Evolutionary conservation across 2,329 filamentous ascomycete genomes (phyloP).

Genomic region (Botrytis sinoallii): DNA sequence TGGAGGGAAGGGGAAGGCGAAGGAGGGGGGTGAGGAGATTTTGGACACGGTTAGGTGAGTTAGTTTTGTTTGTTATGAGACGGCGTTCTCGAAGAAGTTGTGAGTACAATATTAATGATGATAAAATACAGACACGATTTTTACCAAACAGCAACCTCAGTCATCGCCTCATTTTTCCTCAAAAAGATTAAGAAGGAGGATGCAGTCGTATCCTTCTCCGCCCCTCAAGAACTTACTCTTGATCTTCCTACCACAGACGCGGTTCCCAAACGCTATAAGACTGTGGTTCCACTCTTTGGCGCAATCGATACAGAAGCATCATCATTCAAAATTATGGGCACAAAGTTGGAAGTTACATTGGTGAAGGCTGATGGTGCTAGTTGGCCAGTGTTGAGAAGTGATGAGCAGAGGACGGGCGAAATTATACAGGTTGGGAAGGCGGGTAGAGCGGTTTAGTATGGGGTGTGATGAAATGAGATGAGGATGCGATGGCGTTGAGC

Average conservation of each 20-base stretch:
- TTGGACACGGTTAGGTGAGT: constrained; percentile 72
- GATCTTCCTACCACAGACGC: constrained; percentile 83
- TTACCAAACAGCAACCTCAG: constrained; percentile 82
- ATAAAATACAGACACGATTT: constrained; percentile 67
- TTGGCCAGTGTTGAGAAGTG: constrained; percentile 66
- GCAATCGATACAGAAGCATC: constrained; percentile 66
- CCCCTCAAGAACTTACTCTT: constrained; percentile 60
- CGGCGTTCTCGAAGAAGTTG: background rate
- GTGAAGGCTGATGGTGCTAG: constrained; percentile 61
- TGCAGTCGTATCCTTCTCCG: constrained; percentile 68
- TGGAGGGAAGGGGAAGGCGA: constrained; percentile 68
- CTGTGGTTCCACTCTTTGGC: constrained; percentile 71
- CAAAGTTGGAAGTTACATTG: constrained; percentile 66
- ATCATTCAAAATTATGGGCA: constrained; percentile 64
- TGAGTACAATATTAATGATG: constrained; percentile 11
- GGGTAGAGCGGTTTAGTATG: constrained; percentile 41
- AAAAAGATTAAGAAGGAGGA: constrained; percentile 91
- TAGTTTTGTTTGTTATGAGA: background rate
- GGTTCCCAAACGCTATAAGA: constrained; percentile 70
- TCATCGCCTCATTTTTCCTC: constrained; percentile 89
- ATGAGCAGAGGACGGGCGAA: constrained; percentile 66
- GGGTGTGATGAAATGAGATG: background rate
- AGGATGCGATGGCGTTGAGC: background rate
- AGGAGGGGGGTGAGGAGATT: constrained; percentile 63
- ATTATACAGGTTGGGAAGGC: constrained; percentile 88